Conservation (phyloP, 768 basidiomycete genomes). For the Imleria badia region DNA sequence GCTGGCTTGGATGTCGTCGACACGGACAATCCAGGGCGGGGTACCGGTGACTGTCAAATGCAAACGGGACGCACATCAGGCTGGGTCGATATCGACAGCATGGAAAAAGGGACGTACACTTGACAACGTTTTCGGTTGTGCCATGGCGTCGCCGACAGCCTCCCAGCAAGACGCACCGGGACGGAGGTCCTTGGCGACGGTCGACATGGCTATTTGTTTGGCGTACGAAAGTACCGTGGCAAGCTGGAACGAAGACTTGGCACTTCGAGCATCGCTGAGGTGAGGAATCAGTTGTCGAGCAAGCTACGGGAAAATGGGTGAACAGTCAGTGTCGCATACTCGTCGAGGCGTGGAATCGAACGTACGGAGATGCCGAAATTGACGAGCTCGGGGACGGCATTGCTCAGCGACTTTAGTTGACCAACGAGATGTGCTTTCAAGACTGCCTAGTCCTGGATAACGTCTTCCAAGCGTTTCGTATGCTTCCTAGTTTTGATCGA, state of each 20-base stretch:
- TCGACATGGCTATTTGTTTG: constrained; percentile 69
- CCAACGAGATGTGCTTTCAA: constrained; percentile 69
- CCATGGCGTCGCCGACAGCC: constrained; percentile 66
- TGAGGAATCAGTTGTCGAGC: constrained; percentile 89
- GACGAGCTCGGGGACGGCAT: constrained; percentile 74
- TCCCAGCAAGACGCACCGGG: constrained; percentile 76
- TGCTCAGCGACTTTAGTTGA: constrained; percentile 70
- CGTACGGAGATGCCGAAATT: constrained; percentile 89
- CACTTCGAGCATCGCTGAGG: constrained; percentile 72
- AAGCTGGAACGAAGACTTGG: constrained; percentile 79
- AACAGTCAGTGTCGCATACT: background rate
- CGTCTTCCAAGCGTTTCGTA: constrained; percentile 79
- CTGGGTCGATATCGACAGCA: background rate
- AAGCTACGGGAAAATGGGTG: constrained; percentile 49
- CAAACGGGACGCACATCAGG: background rate
- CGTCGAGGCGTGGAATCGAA: background rate
- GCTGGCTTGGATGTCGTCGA: constrained; percentile 79
- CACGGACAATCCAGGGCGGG: constrained; percentile 82
- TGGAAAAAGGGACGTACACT: constrained; percentile 50
- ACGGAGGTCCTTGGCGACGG: constrained; percentile 64
- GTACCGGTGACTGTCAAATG: constrained; percentile 59
- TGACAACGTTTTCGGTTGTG: constrained; percentile 77
- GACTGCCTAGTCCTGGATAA: constrained; percentile 68
- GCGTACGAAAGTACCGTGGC: constrained; percentile 67
- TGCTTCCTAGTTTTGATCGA: constrained; percentile 84